Evolutionary conservation across 2,329 filamentous ascomycete species (phyloP).

Genomic region (Pseudopyricularia javanii): DNA sequence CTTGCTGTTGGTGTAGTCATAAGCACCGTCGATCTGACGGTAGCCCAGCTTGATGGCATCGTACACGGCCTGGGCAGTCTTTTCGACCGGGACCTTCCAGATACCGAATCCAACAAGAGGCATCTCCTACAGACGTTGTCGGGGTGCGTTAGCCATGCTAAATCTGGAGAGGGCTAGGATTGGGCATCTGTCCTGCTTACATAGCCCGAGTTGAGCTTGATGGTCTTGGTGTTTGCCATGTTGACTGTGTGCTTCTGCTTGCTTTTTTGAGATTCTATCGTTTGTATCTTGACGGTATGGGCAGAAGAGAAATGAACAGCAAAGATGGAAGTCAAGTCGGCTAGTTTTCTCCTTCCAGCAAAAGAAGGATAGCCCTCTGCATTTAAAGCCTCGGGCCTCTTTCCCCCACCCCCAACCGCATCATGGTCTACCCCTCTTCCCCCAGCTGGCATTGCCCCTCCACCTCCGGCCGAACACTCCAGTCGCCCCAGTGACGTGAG

Average conservation of each 20-base stretch:
- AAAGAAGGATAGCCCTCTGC: neutral
- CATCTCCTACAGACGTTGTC: constrained; percentile 16
- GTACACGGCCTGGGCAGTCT: constrained; percentile 42
- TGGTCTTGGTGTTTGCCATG: neutral
- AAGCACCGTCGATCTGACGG: constrained; percentile 38
- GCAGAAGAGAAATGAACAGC: neutral
- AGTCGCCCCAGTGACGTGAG: neutral
- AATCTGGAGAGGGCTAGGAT: neutral
- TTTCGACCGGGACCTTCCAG: constrained; percentile 24
- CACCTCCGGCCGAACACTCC: neutral
- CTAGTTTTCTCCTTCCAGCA: neutral
- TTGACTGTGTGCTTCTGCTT: neutral
- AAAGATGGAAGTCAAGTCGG: neutral
- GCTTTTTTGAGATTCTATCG: neutral
- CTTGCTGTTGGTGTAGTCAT: constrained; percentile 51
- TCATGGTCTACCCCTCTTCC: neutral
- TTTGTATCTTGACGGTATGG: neutral
- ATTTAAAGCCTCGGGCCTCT: neutral
- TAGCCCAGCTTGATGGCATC: constrained; percentile 42
- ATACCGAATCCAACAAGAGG: constrained; percentile 27
- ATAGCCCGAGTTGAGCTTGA: constrained; percentile 10
- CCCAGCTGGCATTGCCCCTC: neutral
- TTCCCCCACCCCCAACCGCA: neutral
- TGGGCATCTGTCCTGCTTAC: neutral
- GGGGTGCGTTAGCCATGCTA: neutral